phyloP scores from a whole-genome alignment of 129 eudicot species.

The Smallanthus sonchifolius region DNA sequence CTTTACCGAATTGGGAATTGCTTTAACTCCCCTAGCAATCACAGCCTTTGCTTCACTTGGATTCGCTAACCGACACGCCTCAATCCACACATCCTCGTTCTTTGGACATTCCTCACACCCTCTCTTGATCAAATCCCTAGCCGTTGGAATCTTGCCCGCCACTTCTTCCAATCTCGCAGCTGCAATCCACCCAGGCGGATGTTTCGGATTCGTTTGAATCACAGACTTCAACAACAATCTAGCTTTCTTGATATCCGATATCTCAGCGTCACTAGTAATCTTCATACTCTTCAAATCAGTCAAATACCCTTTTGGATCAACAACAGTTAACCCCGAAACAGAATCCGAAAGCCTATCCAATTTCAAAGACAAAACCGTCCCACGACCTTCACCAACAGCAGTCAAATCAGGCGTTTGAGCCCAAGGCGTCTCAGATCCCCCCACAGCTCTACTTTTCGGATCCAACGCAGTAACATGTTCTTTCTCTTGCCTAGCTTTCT shows the following conservation, averaged over 20 bases:
- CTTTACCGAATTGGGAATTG: slow-evolving; percentile 85
- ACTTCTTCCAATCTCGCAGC: slow-evolving; percentile 92
- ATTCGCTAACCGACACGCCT: slow-evolving; percentile 74
- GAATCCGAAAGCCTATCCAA: slow-evolving; percentile 85
- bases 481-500: slow-evolving; percentile 91
- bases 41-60: slow-evolving; percentile 85
- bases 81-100: slow-evolving; percentile 93
- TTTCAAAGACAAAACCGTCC: slow-evolving; percentile 79
- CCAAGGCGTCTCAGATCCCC: slow-evolving; percentile 92
- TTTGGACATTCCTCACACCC: slow-evolving; percentile 96
- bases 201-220: slow-evolving; percentile 86
- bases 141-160: slow-evolving; percentile 74
- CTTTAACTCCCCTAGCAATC: slow-evolving; percentile 85
- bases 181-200: slow-evolving; percentile 95
- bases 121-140: slow-evolving; percentile 60
- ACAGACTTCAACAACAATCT: slow-evolving; percentile 75
- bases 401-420: slow-evolving; percentile 90
- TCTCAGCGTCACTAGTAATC: slow-evolving; percentile 94
- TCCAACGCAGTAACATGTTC: slow-evolving; percentile 87
- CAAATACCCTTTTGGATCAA: slow-evolving; percentile 91
- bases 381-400: slow-evolving; percentile 97
- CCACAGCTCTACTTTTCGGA: slow-evolving; percentile 82
- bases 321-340: slow-evolving; percentile 76
- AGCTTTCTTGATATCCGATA: slow-evolving; percentile 84
- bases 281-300: slow-evolving; percentile 94